phyloP scores from a whole-genome alignment of 1,139 yeast genomes.

The Lodderomyces oxycetoniae region DNA sequence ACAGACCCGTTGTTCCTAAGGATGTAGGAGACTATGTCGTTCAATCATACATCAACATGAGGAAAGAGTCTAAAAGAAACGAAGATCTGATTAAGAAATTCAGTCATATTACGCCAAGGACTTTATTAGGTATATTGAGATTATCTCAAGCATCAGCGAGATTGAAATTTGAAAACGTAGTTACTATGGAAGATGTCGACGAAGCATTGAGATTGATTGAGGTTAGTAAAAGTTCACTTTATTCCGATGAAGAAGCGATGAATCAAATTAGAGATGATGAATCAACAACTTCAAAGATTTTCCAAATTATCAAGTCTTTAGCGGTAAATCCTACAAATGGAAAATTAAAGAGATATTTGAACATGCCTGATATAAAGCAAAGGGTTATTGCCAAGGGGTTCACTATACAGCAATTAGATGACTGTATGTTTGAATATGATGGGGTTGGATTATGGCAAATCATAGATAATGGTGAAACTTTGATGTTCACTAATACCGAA shows the following conservation, averaged over 20 bases:
- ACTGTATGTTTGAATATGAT: conserved; percentile 71
- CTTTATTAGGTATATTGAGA: conserved; percentile 84
- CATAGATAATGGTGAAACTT: conserved; percentile 59
- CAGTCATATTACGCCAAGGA: conserved; percentile 93
- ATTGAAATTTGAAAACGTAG: conserved; percentile 71
- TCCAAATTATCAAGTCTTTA: conserved; percentile 52
- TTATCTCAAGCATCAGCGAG: conserved; percentile 94
- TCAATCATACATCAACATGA: conserved; percentile 79
- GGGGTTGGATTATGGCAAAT: conserved; percentile 73
- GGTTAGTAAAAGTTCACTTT: conserved; percentile 80
- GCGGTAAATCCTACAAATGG: conserved; percentile 42
- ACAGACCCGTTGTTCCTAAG: conserved; percentile 81
- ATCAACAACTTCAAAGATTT: conserved; percentile 54
- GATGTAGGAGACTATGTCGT: conserved; percentile 88
- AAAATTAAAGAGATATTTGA: conserved; percentile 35
- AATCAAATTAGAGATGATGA: conserved; percentile 42
- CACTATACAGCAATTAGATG: conserved; percentile 72
- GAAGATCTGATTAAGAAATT: conserved; percentile 74
- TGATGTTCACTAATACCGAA: conserved; percentile 34
- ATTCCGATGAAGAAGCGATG: conserved; percentile 39
- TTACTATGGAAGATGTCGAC: conserved; percentile 79
- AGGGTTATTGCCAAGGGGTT: conserved; percentile 81
- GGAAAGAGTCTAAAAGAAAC: conserved; percentile 82
- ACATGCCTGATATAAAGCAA: conserved; percentile 57
- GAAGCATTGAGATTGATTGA: conserved; percentile 86